These are phyloP conservation scores for Seiridium unicorne DNA, from an alignment of 2,329 filamentous ascomycete species.

Conservation along the genomic window DNA sequence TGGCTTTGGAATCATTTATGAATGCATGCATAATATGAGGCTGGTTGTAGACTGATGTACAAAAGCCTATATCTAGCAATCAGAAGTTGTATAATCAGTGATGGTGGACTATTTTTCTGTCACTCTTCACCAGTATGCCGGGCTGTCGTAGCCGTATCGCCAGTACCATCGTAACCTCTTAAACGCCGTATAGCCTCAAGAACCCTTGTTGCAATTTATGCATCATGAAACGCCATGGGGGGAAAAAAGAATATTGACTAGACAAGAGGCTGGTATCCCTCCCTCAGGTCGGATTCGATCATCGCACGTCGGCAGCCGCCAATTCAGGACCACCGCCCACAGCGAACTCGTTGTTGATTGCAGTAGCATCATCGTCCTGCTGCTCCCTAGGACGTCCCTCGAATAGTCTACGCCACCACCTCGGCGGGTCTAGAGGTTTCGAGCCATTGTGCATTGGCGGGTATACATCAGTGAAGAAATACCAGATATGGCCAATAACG, in stretches of 20 bases:
- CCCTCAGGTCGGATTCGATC: conserved; percentile 3
- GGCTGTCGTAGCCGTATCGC: neutral
- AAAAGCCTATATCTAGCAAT: neutral
- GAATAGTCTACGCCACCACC: conserved; percentile 87
- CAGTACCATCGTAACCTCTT: neutral
- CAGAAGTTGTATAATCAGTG: neutral
- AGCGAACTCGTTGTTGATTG: conserved; percentile 61
- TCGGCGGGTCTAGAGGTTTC: conserved; percentile 82
- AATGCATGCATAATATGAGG: too few relatives aligned
- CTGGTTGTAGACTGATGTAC: too few relatives aligned
- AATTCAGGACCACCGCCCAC: conserved; percentile 56
- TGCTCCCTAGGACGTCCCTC: conserved; percentile 40
- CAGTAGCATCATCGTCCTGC: conserved; percentile 44
- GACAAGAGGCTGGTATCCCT: neutral
- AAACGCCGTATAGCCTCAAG: neutral
- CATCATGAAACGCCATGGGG: neutral
- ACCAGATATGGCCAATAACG: conserved; percentile 93
- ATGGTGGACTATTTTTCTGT: neutral
- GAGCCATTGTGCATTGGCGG: conserved; percentile 84
- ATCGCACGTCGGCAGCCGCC: conserved; percentile 48
- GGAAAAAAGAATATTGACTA: neutral
- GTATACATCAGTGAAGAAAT: conserved; percentile 97
- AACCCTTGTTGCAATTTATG: neutral
- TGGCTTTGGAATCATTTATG: too few relatives aligned
- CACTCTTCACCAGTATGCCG: neutral